Conservation (phyloP, 805 yeast genomes). For the Monosporozyma siamensis region DNA sequence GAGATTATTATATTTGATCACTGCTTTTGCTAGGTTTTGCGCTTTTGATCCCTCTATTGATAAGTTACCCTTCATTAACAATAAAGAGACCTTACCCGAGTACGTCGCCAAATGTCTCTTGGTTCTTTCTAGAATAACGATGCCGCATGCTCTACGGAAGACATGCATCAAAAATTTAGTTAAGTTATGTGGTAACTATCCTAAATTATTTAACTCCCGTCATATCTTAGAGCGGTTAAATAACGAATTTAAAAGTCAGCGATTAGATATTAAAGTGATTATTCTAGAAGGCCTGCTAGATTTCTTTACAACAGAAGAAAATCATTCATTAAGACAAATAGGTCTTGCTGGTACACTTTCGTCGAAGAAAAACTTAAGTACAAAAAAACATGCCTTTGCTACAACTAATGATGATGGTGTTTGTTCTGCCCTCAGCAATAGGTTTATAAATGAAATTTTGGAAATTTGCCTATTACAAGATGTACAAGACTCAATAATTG, state of each 20-base stretch:
- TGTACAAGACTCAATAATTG: conserved; percentile 38
- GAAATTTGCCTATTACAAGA: conserved; percentile 40
- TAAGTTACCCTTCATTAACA: conserved; percentile 25
- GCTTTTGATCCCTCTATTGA: conserved; percentile 39
- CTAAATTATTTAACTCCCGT: conserved; percentile 54
- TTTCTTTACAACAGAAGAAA: conserved; percentile 51
- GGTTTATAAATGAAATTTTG: conserved; percentile 45
- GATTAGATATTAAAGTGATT: conserved; percentile 38
- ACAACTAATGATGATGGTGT: conserved; percentile 53
- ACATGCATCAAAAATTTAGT: conserved; percentile 51
- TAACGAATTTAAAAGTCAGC: conserved; percentile 34
- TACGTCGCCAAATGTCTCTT: conserved; percentile 51
- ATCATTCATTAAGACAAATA: conserved; percentile 33
- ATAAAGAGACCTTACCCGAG: conserved; percentile 47
- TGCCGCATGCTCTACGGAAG: conserved; percentile 33
- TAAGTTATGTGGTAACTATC: conserved; percentile 50
- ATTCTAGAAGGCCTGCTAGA: conserved; percentile 49
- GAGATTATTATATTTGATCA: conserved; percentile 53
- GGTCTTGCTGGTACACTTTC: conserved; percentile 35
- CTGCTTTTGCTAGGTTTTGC: conserved; percentile 64
- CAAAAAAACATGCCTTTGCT: conserved; percentile 14
- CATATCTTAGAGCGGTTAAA: conserved; percentile 46
- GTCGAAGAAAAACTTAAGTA: conserved; percentile 6
- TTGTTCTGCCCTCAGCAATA: conserved; percentile 61
- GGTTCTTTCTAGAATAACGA: conserved; percentile 38